Conservation (phyloP, 495 filamentous ascomycete species). For the Filosporella fistucella region DNA sequence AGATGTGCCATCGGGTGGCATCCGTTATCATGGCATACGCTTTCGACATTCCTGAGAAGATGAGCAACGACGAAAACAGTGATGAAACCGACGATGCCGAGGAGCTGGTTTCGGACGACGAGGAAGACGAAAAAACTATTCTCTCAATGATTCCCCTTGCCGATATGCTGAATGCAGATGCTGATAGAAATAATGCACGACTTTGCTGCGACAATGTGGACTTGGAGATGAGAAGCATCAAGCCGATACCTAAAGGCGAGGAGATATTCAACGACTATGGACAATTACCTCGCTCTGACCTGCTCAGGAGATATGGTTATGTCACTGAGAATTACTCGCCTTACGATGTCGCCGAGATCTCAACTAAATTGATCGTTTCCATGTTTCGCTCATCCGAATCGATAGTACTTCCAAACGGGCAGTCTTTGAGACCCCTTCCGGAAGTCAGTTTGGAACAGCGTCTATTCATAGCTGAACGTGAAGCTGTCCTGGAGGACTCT, state of each 20-base stretch:
- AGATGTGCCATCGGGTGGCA: slow-evolving; percentile 69
- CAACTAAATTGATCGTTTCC: slow-evolving; percentile 47
- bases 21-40: slow-evolving; percentile 92
- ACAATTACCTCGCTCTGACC: slow-evolving; percentile 71
- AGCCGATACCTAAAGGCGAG: slow-evolving; percentile 61
- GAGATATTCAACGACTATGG: slow-evolving; percentile 94
- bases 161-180: slow-evolving; percentile 90
- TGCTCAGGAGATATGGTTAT: slow-evolving; percentile 87
- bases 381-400: slow-evolving; percentile 30
- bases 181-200: slow-evolving; percentile 66
- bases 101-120: slow-evolving; percentile 64
- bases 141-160: slow-evolving; percentile 93
- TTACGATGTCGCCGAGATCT: slow-evolving; percentile 81
- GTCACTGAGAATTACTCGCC: slow-evolving; percentile 69
- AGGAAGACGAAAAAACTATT: slow-evolving; percentile 50
- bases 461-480: slow-evolving; percentile 24
- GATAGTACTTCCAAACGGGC: slow-evolving; percentile 40
- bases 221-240: slow-evolving; percentile 27
- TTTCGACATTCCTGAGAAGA: slow-evolving; percentile 65
- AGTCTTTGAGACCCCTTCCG: slow-evolving; percentile 21
- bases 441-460: slow-evolving; percentile 24
- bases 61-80: slow-evolving; percentile 31
- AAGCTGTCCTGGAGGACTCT: slow-evolving; percentile 21
- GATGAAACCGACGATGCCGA: slow-evolving; percentile 55
- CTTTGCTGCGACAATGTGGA: slow-evolving; percentile 18